Evolutionary conservation across 75 land plant species (phyloP).

Genomic region (Selaginella tamariscina): DNA sequence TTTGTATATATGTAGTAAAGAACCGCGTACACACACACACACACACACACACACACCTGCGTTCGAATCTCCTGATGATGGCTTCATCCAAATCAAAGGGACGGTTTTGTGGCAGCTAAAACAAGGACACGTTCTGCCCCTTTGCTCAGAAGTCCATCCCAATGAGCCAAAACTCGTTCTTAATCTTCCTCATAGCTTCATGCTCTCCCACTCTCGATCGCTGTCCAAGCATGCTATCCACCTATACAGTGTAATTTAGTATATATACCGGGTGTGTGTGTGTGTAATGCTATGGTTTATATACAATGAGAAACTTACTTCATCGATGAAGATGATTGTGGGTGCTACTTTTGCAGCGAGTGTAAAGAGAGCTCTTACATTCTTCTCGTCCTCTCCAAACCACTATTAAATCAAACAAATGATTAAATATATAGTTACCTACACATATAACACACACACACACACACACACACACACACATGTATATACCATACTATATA

Average conservation of each 20-base stretch:
- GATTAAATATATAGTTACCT: background rate
- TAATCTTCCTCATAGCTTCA: slow-evolving; percentile 88
- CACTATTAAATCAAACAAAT: slow-evolving; percentile 25
- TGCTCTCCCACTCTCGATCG: slow-evolving; percentile 68
- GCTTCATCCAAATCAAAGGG: slow-evolving; percentile 94
- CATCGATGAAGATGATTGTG: slow-evolving; percentile 85
- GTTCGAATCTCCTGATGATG: slow-evolving; percentile 72
- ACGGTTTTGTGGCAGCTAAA: slow-evolving; percentile 81
- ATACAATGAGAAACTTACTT: slow-evolving; percentile 26
- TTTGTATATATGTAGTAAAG: background rate
- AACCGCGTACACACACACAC: background rate
- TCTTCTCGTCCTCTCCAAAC: slow-evolving; percentile 96
- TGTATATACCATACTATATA: background rate
- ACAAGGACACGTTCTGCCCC: slow-evolving; percentile 67
- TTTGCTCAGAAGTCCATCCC: slow-evolving; percentile 79
- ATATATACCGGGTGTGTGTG: background rate
- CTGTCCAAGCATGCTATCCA: slow-evolving; percentile 93
- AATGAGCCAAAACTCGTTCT: slow-evolving; percentile 87
- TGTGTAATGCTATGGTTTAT: background rate
- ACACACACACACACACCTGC: slow-evolving; percentile 41
- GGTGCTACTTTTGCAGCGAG: slow-evolving; percentile 91
- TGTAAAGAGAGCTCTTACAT: slow-evolving; percentile 69
- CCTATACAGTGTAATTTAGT: slow-evolving; percentile 19
- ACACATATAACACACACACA: too few species aligned
- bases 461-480: background rate